A percentile compares a stretch with the other conserved stretches of the same genome.
These are phyloP conservation scores for Pseudocercospora macadamiae DNA, from an alignment of 2,329 filamentous ascomycete genomes.

Conservation along the genomic window DNA sequence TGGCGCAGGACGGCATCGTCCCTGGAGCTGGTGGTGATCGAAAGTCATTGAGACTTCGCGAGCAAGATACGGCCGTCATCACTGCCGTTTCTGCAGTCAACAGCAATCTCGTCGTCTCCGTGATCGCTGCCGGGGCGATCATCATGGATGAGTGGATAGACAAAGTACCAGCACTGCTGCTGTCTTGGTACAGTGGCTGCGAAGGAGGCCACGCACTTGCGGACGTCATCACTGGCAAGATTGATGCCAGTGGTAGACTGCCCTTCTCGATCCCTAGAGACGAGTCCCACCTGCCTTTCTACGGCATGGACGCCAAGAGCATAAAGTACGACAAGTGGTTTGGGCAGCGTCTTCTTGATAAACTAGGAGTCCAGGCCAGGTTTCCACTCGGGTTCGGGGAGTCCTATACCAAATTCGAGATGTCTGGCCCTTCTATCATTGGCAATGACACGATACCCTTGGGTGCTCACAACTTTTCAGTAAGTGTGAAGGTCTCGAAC, in stretches of 20 bases:
- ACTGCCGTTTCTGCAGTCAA: conserved; percentile 9
- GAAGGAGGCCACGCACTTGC: conserved; percentile 24
- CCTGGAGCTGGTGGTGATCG: conserved; percentile 20
- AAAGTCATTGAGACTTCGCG: conserved; percentile 9
- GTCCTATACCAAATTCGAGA: neutral
- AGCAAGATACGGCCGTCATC: conserved; percentile 17
- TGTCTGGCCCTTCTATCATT: neutral
- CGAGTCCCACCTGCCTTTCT: conserved; percentile 31
- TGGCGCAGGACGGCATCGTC: neutral
- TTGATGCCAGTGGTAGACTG: conserved; percentile 21
- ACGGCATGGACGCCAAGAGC: conserved; percentile 26
- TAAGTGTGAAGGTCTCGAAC: neutral
- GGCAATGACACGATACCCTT: neutral
- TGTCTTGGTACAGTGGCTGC: conserved; percentile 24
- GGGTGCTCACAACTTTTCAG: neutral
- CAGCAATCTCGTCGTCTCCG: conserved; percentile 7
- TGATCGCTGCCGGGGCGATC: conserved; percentile 19
- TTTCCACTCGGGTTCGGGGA: conserved; percentile 14
- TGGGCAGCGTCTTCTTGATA: conserved; percentile 33
- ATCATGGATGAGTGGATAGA: conserved; percentile 22
- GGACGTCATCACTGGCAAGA: too few relatives aligned
- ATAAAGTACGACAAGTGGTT: conserved; percentile 33
- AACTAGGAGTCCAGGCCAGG: conserved; percentile 24
- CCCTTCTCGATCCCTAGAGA: conserved; percentile 25
- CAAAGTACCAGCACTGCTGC: conserved; percentile 11